phyloP scores from a whole-genome alignment of 1,284 basidiomycete species.

The Lentinula novae-zelandiae region DNA sequence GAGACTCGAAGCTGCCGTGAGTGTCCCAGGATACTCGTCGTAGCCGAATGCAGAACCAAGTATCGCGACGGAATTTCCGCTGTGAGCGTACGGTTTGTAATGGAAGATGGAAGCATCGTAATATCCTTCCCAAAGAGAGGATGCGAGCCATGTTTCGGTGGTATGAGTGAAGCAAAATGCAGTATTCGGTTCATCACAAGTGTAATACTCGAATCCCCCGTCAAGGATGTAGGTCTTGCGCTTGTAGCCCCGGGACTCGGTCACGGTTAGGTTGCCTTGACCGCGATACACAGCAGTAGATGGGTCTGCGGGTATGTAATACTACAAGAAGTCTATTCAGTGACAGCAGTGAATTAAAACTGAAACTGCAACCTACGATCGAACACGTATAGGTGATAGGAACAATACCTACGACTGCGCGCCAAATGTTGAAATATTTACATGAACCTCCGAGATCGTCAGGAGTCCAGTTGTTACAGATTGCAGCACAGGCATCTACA shows the following conservation, averaged over 20 bases:
- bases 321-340: slow-evolving; percentile 5
- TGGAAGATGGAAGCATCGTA: slow-evolving; percentile 32
- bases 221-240: slow-evolving; percentile 30
- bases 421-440: slow-evolving; percentile 25
- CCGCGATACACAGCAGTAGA: slow-evolving; percentile 16
- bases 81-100: slow-evolving; percentile 29
- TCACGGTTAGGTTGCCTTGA: slow-evolving; percentile 16
- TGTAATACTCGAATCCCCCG: slow-evolving; percentile 30
- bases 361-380: slow-evolving; percentile 3
- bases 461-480: slow-evolving; percentile 17
- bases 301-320: slow-evolving; percentile 15
- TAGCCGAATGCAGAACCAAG: slow-evolving; percentile 29
- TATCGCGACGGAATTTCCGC: slow-evolving; percentile 26
- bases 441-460: slow-evolving; percentile 19
- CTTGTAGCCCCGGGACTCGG: slow-evolving; percentile 24
- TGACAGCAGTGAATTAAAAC: neutral
- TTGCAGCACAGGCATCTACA: slow-evolving; percentile 18
- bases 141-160: slow-evolving; percentile 27
- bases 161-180: slow-evolving; percentile 28
- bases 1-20: slow-evolving; percentile 23
- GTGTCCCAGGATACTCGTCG: slow-evolving; percentile 27
- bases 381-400: slow-evolving; percentile 22
- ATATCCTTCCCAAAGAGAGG: slow-evolving; percentile 23
- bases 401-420: slow-evolving; percentile 15
- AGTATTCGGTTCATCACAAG: slow-evolving; percentile 11